A percentile compares a stretch with the other conserved stretches of the same genome.
Conservation (phyloP, 129 eudicot genomes). For the Flaveria ramosissima region DNA sequence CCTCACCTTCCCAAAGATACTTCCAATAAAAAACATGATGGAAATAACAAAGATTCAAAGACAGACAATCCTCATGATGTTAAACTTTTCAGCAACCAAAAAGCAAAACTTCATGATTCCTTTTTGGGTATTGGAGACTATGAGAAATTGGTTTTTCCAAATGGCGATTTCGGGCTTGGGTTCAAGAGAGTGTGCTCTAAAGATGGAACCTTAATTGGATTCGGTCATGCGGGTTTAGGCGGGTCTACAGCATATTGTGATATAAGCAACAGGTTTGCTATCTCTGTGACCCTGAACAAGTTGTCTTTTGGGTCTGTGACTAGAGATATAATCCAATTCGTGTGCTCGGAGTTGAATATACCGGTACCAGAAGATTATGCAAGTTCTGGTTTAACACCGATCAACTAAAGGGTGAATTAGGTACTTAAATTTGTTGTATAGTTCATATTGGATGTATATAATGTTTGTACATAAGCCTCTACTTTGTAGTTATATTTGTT, state of each 20-base stretch:
- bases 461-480: not conserved
- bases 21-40: conserved; percentile 36
- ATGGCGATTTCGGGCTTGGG: conserved; percentile 85
- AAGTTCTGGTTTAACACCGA: conserved; percentile 30
- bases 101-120: conserved; percentile 56
- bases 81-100: conserved; percentile 51
- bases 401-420: conserved; percentile 29
- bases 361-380: conserved; percentile 64
- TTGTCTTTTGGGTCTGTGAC: conserved; percentile 82
- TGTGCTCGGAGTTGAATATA: conserved; percentile 72
- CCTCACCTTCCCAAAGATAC: conserved; percentile 69
- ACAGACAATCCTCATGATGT: conserved; percentile 2
- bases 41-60: conserved; percentile 30
- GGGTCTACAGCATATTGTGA: conserved; percentile 90
- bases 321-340: conserved; percentile 62
- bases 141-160: conserved; percentile 50
- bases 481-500: conserved; percentile 17
- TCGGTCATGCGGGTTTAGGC: conserved; percentile 92
- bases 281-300: conserved; percentile 81
- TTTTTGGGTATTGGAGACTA: conserved; percentile 81
- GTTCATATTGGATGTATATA: not conserved
- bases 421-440: conserved; percentile 20
- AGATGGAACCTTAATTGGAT: conserved; percentile 71
- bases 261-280: conserved; percentile 65
- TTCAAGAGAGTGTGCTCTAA: conserved; percentile 59